phyloP scores from a whole-genome alignment of 2,329 filamentous ascomycete genomes.

The Talaromyces rugulosus region DNA sequence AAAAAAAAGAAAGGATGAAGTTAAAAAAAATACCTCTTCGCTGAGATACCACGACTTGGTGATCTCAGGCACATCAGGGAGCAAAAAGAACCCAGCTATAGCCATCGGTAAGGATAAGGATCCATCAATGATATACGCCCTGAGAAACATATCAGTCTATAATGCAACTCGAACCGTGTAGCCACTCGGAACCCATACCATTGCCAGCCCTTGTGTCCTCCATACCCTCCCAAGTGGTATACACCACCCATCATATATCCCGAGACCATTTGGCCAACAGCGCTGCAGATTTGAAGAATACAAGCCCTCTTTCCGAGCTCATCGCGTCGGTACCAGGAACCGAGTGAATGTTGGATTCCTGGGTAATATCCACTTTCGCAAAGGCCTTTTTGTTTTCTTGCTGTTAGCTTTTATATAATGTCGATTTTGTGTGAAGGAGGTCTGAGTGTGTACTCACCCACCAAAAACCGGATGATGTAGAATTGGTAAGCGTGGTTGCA shows the following conservation, averaged over 20 bases:
- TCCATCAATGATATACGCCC: conserved; percentile 35
- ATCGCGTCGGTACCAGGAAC: conserved; percentile 48
- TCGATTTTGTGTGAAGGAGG: background rate
- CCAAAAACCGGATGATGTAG: conserved; percentile 47
- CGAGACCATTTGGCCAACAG: conserved; percentile 40
- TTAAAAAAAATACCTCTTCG: conserved; percentile 25
- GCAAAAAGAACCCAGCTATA: conserved; percentile 45
- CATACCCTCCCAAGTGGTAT: conserved; percentile 44
- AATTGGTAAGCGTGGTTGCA: conserved; percentile 43
- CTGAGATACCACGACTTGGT: conserved; percentile 48
- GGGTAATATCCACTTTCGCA: conserved; percentile 46
- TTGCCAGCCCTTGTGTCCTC: conserved; percentile 52
- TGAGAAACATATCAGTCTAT: background rate
- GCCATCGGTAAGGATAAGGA: conserved; percentile 52
- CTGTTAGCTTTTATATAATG: background rate
- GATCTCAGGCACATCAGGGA: conserved; percentile 51
- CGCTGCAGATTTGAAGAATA: conserved; percentile 50
- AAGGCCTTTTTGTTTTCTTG: conserved; percentile 6
- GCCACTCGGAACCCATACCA: conserved; percentile 27
- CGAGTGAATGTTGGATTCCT: conserved; percentile 50
- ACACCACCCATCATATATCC: conserved; percentile 55
- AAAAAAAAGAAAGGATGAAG: background rate
- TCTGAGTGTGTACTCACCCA: conserved; percentile 29
- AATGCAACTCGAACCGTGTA: background rate
- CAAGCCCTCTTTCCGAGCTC: conserved; percentile 51